Evolutionary conservation across 2,329 filamentous ascomycete genomes (phyloP).

Genomic region (Coniochaeta sp.): DNA sequence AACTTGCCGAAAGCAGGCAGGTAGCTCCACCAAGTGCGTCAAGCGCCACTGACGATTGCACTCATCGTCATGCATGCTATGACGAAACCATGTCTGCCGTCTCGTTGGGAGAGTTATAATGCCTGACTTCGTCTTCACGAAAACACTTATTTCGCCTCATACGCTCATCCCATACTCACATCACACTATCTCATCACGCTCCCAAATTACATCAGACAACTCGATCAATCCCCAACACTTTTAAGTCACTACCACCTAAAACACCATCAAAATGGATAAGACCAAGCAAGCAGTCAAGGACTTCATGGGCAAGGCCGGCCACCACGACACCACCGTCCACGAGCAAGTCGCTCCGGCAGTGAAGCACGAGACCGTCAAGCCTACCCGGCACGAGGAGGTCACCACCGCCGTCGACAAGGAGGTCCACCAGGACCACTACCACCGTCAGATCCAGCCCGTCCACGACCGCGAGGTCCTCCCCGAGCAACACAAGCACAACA

Average conservation of each 20-base stretch:
- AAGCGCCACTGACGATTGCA: not conserved
- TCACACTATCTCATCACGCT: not conserved
- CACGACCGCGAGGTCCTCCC: conserved; percentile 29
- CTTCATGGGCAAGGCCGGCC: conserved; percentile 54
- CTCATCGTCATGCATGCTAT: not conserved
- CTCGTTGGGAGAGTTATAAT: not conserved
- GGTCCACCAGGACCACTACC: conserved; percentile 65
- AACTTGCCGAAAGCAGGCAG: not conserved
- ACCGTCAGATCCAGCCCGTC: conserved; percentile 62
- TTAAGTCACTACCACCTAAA: not conserved
- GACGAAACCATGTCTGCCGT: not conserved
- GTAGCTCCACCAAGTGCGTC: not conserved
- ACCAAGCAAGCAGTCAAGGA: conserved; percentile 54
- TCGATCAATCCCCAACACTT: not conserved
- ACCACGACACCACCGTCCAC: conserved; percentile 65
- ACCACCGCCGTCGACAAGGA: conserved; percentile 60
- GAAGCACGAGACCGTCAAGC: conserved; percentile 51
- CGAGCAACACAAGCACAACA: conserved; percentile 55
- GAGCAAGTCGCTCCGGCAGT: conserved; percentile 56
- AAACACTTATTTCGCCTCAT: not conserved
- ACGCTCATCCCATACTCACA: not conserved
- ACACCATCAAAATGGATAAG: conserved; percentile 46
- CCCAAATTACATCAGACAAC: not conserved
- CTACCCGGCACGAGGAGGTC: conserved; percentile 54
- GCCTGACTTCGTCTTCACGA: not conserved